Percentiles rank a stretch among this genome's conserved stretches.
Evolutionary conservation across 2,329 filamentous ascomycete species (phyloP).

Genomic region (Hypomyces rosellus): DNA sequence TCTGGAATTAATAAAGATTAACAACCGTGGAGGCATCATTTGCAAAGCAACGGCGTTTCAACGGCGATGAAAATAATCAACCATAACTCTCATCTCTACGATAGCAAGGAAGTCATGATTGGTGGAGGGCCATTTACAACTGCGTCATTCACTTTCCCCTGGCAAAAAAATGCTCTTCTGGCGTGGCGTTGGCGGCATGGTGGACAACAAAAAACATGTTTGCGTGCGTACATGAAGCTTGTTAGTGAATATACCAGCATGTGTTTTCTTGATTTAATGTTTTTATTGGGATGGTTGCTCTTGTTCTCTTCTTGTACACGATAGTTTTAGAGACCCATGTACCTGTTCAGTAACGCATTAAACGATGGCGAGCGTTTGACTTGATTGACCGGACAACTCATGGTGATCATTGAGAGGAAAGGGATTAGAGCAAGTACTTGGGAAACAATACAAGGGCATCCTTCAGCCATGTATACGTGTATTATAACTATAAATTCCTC

Average conservation of each 20-base stretch:
- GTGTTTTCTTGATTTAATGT: too few species aligned
- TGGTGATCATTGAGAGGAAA: too few species aligned
- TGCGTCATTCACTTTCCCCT: conserved; percentile 1
- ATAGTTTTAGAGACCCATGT: too few species aligned
- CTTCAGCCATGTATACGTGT: neutral
- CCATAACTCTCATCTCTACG: neutral
- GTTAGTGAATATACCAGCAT: neutral
- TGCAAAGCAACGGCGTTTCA: conserved; percentile 5
- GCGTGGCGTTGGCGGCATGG: conserved; percentile 10
- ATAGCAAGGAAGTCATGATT: neutral
- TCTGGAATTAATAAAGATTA: too few species aligned
- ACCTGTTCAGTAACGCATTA: too few species aligned
- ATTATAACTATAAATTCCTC: too few species aligned
- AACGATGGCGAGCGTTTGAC: too few species aligned
- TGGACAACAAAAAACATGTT: conserved; percentile 4
- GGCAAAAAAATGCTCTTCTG: conserved; percentile 8
- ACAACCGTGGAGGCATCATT: neutral
- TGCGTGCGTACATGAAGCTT: neutral
- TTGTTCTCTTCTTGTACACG: too few species aligned
- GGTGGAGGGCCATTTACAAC: neutral
- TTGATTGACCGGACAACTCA: too few species aligned
- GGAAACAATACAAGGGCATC: neutral
- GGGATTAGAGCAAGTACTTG: too few species aligned
- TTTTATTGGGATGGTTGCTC: too few species aligned
- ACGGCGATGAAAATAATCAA: conserved; percentile 1